These are phyloP conservation scores for Prototheca stagnorum DNA, from an alignment of 163 green algal genomes.

Conservation along the genomic window DNA sequence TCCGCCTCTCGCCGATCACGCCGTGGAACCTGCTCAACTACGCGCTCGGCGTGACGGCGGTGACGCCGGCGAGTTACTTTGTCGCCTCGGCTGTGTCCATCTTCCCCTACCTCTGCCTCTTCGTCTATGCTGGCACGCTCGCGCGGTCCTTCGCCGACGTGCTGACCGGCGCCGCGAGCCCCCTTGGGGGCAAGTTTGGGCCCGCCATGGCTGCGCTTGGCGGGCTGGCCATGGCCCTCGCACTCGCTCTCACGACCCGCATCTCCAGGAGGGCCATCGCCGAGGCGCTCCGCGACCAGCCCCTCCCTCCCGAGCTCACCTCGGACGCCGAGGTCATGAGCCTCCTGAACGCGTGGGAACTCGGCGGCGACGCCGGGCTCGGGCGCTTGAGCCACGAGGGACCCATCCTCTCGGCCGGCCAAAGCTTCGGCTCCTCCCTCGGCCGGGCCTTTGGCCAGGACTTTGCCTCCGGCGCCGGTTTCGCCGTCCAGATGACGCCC, in stretches of 20 bases:
- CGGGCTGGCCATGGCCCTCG: constrained; percentile 19
- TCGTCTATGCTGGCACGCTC: constrained; percentile 39
- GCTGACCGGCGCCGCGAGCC: constrained; percentile 16
- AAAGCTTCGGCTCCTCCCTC: too few species aligned
- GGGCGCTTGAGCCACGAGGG: too few species aligned
- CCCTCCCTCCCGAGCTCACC: constrained; percentile 12
- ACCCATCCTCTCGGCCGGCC: too few species aligned
- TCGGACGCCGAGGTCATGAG: constrained; percentile 6
- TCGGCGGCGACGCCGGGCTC: neutral
- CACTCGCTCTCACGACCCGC: constrained; percentile 33
- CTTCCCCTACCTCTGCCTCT: constrained; percentile 24
- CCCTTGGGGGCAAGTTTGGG: constrained; percentile 9
- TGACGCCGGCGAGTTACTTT: constrained; percentile 21
- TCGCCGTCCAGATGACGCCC: too few species aligned
- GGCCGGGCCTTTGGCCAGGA: too few species aligned
- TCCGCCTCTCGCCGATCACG: constrained; percentile 54
- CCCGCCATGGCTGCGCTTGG: constrained; percentile 12
- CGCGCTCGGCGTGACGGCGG: constrained; percentile 42
- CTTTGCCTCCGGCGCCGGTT: too few species aligned
- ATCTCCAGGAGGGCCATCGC: constrained; percentile 22
- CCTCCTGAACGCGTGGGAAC: constrained; percentile 1
- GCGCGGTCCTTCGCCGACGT: constrained; percentile 33
- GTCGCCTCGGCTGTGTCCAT: constrained; percentile 12
- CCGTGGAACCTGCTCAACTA: constrained; percentile 79
- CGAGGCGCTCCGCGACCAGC: constrained; percentile 9